Base-by-base conservation (phyloP, 2,329 filamentous ascomycete species). In the Colletotrichum agaves region DNA sequence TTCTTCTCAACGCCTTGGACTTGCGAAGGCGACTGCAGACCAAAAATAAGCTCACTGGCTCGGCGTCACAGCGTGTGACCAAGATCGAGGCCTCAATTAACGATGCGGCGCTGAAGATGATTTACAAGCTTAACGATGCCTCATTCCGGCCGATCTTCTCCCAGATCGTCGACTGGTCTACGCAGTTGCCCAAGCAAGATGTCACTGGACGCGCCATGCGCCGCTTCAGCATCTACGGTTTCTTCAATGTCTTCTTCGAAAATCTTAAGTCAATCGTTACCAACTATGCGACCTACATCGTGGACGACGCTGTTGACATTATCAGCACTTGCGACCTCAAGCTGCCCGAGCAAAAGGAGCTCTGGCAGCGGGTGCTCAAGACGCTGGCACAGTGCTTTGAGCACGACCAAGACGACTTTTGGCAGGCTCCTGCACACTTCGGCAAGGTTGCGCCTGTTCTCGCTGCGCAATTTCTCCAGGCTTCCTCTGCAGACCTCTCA, bases 101-200 rank as follows among this genome's bases (percentile, higher is more conserved):
- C 75, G 87, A 91, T 10, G 88, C 91, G 12, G 88, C 90, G 0
- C 87, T 99, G 67, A 92, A 93, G 78, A 96, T 98, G 90, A 92
- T 97, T 61, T 93, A 97, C 83, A 98, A 98, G 83, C 87, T 99
- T 69, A 98, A 98, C 80, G 96, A 99, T 76, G 90, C 92, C 1
- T 89, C 92, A 0, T 99, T 99, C 88, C 87, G 94, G 12, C 97
- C 96, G 1, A 89, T 99, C 70, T 99, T 98, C 82, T 86, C 90
- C 15, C 88, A 91, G 71, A 82, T 98, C n/a, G 85, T 97, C 50
- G 93, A 97, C 64, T 98, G 94, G 92, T 87, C 91, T 0, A 84
- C 83, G 17, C 81, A 83, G 2, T 78, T 92, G 49, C 80, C 90
- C 17, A 89, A 90, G 80, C 87, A 85, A 67, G 90, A 93, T 73